Base-by-base conservation (phyloP, 2,329 filamentous ascomycete species). In the Ophiostoma ulmi region DNA sequence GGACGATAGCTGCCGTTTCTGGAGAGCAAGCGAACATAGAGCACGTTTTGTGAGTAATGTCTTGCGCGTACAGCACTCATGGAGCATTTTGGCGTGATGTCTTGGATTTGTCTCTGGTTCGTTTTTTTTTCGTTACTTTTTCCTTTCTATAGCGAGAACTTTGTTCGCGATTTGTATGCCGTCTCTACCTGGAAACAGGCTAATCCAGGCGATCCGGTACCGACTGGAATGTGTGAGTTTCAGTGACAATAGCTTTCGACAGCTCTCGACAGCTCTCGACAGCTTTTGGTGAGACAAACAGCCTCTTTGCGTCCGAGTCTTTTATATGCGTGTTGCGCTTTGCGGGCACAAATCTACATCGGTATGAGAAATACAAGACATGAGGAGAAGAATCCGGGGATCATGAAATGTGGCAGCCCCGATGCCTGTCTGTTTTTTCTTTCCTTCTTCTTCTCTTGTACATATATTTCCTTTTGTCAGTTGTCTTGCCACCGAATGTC, bases 311-410 rank as follows among this genome's bases (percentile, higher is more conserved):
- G 52, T 26, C 52, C 5, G 36, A 26, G 14, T 26, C 14, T 22
- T 64, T 35, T 64, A 14, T 36, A 35, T 22, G 52, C n/a, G 26
- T 58, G 8, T 39, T 39, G 35, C 20, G 11, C 8, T 26, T 65
- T 65, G 63, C 63, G 63, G 63, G 63, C 35, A 65, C 20, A 41
- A 38, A 39, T 39, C 36, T 65, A 39, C 63, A 20, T 17, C 63
- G 63, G 63, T 65, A 65, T 65, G 63, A 65, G 63, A 65, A n/a
- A 65, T 65, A 65, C 63, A 65, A 65, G 63, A 65, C 36, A 65
- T 26, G 63, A 6, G 36, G 63, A 65, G 63, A 39, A 22, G n/a
- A 65, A 65, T 65, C 63, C 36, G 63, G 63, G 63, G 63, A 64
- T 64, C 35, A 10, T 41, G 36, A 22, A 39, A n/a, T 39, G 7